Conservation (phyloP, 2,329 filamentous ascomycete species). For the Amylocarpus encephaloides region DNA sequence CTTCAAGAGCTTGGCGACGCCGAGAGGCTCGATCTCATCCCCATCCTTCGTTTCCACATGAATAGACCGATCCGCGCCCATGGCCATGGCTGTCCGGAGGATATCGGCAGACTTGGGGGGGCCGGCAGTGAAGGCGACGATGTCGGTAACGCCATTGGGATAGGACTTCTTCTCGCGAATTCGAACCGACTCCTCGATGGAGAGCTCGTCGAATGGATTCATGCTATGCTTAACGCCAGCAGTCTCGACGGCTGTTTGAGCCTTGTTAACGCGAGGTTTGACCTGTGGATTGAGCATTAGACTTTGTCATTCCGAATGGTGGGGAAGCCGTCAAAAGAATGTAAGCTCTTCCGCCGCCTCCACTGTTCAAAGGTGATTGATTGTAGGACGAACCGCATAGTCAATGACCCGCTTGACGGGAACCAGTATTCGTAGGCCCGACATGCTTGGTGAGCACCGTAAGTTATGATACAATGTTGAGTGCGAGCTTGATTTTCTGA, state of each 20-base stretch:
- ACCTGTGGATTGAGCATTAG: conserved; percentile 38
- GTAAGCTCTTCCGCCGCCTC: neutral
- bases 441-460: conserved; percentile 39
- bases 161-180: conserved; percentile 80
- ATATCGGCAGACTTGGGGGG: conserved; percentile 83
- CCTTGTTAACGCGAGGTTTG: conserved; percentile 64
- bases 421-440: conserved; percentile 66
- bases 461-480: neutral
- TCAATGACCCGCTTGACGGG: conserved; percentile 82
- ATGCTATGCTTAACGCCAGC: conserved; percentile 93
- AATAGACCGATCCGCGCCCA: conserved; percentile 90
- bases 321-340: neutral
- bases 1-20: conserved; percentile 84
- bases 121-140: conserved; percentile 82
- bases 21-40: conserved; percentile 76
- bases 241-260: conserved; percentile 83
- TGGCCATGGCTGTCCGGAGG: conserved; percentile 94
- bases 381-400: conserved; percentile 60
- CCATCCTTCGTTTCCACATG: conserved; percentile 76
- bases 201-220: conserved; percentile 99
- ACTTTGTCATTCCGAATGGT: neutral
- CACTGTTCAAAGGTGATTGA: neutral
- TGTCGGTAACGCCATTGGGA: conserved; percentile 75
- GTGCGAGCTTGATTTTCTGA: neutral
- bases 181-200: conserved; percentile 90